These are phyloP conservation scores for Solanum chacoense DNA, from an alignment of 305 asterid genomes.

Conservation along the genomic window DNA sequence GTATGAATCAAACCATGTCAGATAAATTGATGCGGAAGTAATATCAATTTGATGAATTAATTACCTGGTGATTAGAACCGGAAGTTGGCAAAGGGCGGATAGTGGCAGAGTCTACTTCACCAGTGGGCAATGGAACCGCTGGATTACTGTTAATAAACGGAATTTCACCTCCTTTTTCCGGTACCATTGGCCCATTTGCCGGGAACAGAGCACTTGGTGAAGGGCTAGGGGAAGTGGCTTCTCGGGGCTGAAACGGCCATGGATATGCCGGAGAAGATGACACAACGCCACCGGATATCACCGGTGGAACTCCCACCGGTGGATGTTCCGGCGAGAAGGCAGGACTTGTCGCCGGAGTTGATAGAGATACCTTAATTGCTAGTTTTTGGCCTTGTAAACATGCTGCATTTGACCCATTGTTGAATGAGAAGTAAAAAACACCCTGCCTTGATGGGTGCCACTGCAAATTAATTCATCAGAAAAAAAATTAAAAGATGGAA, in stretches of 20 bases:
- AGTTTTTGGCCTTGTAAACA: conserved; percentile 56
- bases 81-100: conserved; percentile 53
- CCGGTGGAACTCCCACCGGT: conserved; percentile 17
- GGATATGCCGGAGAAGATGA: conserved; percentile 60
- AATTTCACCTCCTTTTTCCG: conserved; percentile 42
- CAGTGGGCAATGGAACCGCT: conserved; percentile 86
- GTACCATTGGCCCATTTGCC: conserved; percentile 27
- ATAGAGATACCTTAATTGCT: conserved; percentile 38
- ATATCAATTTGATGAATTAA: not conserved
- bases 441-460: conserved; percentile 81
- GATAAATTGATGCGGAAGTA: not conserved
- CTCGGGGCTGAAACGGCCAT: conserved; percentile 58
- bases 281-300: conserved; percentile 32
- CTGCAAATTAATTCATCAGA: conserved; percentile 23
- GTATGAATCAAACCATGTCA: too few relatives aligned
- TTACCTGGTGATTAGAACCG: conserved; percentile 28
- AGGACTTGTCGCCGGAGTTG: conserved; percentile 12
- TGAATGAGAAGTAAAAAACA: conserved; percentile 73
- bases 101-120: conserved; percentile 77
- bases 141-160: conserved; percentile 86
- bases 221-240: conserved; percentile 28
- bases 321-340: conserved; percentile 11
- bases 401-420: conserved; percentile 50
- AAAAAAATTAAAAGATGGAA: not conserved
- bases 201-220: conserved; percentile 20